Percentiles rank a stretch among this genome's conserved stretches.
phyloP scores from a whole-genome alignment of 2,329 filamentous ascomycete genomes.

The Ophiocordyceps unilateralis region DNA sequence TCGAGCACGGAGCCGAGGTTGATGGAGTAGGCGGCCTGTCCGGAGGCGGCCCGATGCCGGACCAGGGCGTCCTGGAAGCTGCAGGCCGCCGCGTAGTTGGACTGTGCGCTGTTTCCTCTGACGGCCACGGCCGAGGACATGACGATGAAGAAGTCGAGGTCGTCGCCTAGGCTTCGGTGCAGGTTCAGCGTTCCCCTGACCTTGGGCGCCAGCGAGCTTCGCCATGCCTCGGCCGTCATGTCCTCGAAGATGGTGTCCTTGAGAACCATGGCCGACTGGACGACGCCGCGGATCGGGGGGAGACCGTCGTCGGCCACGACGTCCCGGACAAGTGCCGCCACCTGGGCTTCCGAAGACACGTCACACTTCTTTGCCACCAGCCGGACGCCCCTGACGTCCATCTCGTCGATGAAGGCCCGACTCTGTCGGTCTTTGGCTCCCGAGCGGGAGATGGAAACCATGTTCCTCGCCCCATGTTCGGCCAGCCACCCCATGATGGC shows the following conservation, averaged over 20 bases:
- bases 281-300: not conserved
- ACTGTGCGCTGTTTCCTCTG: not conserved
- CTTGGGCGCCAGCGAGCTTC: not conserved
- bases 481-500: not conserved
- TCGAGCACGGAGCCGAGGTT: not conserved
- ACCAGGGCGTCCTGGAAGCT: not conserved
- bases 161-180: not conserved
- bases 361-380: too few relatives aligned
- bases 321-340: too few relatives aligned
- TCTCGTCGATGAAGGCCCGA: too few relatives aligned
- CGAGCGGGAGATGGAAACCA: conserved; percentile 1
- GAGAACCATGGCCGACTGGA: not conserved
- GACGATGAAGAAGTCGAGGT: not conserved
- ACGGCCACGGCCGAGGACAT: not conserved
- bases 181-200: not conserved
- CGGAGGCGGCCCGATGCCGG: not conserved
- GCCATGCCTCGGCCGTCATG: not conserved
- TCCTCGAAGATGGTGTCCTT: not conserved
- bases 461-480: not conserved
- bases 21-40: not conserved
- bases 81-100: not conserved
- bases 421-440: too few relatives aligned
- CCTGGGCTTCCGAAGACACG: too few relatives aligned
- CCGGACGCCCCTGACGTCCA: too few relatives aligned
- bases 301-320: not conserved